These are phyloP conservation scores for Verticillium nubilum DNA, from an alignment of 2,329 filamentous ascomycete species.

Conservation along the genomic window DNA sequence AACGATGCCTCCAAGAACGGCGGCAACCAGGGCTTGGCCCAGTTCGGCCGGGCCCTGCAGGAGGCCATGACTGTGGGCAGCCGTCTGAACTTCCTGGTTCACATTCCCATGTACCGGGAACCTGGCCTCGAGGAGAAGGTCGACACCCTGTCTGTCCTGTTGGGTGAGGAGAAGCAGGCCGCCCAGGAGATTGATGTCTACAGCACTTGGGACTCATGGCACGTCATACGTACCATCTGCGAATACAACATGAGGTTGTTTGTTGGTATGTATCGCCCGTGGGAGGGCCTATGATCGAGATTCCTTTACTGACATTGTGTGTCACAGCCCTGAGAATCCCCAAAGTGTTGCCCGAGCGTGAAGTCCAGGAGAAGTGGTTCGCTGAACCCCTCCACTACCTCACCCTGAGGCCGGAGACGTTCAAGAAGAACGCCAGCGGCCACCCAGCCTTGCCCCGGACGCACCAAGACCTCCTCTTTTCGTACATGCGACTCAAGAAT, in stretches of 20 bases:
- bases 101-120: constrained; percentile 78
- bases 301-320: background rate
- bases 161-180: constrained; percentile 21
- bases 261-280: constrained; percentile 65
- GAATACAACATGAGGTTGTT: constrained; percentile 77
- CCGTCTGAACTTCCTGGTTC: constrained; percentile 74
- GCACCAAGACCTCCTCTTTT: constrained; percentile 56
- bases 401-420: constrained; percentile 46
- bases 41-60: constrained; percentile 79
- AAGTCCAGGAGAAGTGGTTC: constrained; percentile 63
- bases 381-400: constrained; percentile 62
- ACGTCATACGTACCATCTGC: constrained; percentile 78
- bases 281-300: background rate
- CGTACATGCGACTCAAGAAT: constrained; percentile 60
- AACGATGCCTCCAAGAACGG: constrained; percentile 50
- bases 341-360: constrained; percentile 50
- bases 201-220: constrained; percentile 89
- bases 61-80: constrained; percentile 71
- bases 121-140: constrained; percentile 42
- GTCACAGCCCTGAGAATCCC: constrained; percentile 50
- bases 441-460: constrained; percentile 55
- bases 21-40: constrained; percentile 50
- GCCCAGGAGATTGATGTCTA: constrained; percentile 58
- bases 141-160: background rate
- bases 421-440: constrained; percentile 55